These are phyloP conservation scores for Ceratocystis albifundus DNA, from an alignment of 2,329 filamentous ascomycete species.

Conservation along the genomic window DNA sequence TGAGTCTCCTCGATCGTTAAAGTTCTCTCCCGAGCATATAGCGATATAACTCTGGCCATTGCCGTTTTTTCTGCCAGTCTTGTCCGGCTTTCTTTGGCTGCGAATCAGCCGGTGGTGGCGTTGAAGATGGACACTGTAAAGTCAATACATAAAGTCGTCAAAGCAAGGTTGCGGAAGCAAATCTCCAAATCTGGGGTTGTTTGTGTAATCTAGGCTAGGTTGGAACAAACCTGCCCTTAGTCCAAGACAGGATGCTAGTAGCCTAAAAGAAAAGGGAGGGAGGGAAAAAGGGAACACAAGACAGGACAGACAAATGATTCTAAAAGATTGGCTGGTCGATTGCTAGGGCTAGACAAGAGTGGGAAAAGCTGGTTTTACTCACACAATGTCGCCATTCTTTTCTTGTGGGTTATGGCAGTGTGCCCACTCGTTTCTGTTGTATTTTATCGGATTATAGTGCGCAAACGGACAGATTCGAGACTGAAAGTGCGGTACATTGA, in stretches of 20 bases:
- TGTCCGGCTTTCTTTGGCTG: slow-evolving; percentile 20
- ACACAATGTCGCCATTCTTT: slow-evolving; percentile 23
- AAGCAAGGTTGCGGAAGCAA: background rate
- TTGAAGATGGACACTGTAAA: slow-evolving; percentile 19
- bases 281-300: background rate
- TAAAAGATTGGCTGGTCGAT: background rate
- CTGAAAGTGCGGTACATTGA: slow-evolving; percentile 5
- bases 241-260: background rate
- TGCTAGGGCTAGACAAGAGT: background rate
- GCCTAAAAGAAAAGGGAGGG: background rate
- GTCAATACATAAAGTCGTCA: background rate
- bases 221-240: background rate
- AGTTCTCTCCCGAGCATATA: slow-evolving; percentile 22
- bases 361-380: slow-evolving; percentile 9
- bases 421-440: slow-evolving; percentile 18
- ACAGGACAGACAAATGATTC: background rate
- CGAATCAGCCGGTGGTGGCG: slow-evolving; percentile 23
- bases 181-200: background rate
- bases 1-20: slow-evolving; percentile 22
- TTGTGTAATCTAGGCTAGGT: no score
- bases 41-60: slow-evolving; percentile 23
- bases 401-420: slow-evolving; percentile 21
- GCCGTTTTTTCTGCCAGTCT: slow-evolving; percentile 20
- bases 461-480: slow-evolving; percentile 22
- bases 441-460: slow-evolving; percentile 18